Conservation (phyloP, 495 filamentous ascomycete genomes). For the Aspergillus egyptiacus region DNA sequence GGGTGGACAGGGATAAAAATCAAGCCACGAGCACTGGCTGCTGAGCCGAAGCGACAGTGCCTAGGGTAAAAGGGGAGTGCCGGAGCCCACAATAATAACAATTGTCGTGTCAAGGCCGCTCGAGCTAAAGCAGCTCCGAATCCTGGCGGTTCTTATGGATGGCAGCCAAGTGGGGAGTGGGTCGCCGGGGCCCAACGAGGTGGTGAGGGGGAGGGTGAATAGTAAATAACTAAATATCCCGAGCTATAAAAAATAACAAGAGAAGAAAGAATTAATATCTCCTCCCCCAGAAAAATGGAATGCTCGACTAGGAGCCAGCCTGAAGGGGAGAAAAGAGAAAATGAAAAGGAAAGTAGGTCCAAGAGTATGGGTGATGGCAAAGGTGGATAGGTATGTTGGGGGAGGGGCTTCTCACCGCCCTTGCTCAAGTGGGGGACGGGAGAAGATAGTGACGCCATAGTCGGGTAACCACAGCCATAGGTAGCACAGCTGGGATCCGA, state of each 20-base stretch:
- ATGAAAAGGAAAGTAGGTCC: neutral
- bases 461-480: too few relatives aligned
- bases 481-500: too few relatives aligned
- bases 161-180: conserved; percentile 8
- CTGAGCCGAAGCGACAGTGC: neutral
- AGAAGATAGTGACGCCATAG: neutral
- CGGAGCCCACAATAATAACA: conserved; percentile 1
- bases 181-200: neutral
- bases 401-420: conserved; percentile 6
- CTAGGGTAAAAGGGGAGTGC: conserved; percentile 3
- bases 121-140: neutral
- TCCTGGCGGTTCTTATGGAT: conserved; percentile 4
- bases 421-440: too few relatives aligned
- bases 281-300: neutral
- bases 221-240: neutral
- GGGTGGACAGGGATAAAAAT: neutral
- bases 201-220: neutral
- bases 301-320: neutral
- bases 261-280: neutral
- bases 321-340: neutral
- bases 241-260: neutral
- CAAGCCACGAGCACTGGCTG: conserved; percentile 1
- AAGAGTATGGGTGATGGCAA: neutral
- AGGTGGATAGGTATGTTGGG: neutral
- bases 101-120: neutral